Evolutionary conservation across 179 eudicot genomes (phyloP), one percentile per base, ranked within the genome.

Genomic region (Spinacia oleracea): DNA sequence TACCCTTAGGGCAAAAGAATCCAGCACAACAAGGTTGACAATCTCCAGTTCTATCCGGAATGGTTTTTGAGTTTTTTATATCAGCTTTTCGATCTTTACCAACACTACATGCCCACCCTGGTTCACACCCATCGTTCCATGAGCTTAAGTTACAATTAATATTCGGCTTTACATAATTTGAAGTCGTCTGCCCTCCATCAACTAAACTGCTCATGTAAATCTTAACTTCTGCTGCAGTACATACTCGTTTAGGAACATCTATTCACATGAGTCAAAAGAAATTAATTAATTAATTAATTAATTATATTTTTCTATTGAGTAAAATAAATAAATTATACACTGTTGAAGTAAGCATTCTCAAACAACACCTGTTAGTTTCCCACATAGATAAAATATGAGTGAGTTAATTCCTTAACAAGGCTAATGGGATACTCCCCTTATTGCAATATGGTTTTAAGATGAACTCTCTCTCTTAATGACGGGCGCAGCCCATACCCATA

Each of bases 1-100:
- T 87, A 80, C 97, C 98, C 84, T 87, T 83, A 9, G 98, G 98
- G 81, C 98, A 95, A 86, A 91, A 93, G 68, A 95, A 95, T 21
- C 98, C 98, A 64, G 81, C 90, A 42, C 98, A 95, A 80, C 97
- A 95, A 74, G 97, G 92, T 75, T 84, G 85, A 48, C 93, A 86
- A 51, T 87, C 90, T 70, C 45, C 42, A 43, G 90, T 89, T 62
- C 98, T 81, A 42, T 73, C 74, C 46, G 98, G 97, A 59, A 93
- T 84, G 27, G 87, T 86, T 14, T 77, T 76, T 8, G 86, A 34
- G 65, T 91, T 86, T 64, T 83, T 90, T 73, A 93, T 78, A 74
- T 90, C 89, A 64, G 81, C 89, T 79, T 91, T 91, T 42, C 67
- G 74, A 73, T 87, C 81, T 64, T 76, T 48, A 66, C 83, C 81